Evolutionary conservation across 2,329 filamentous ascomycete species (phyloP).

Genomic region (Phyllosticta paracitricarpa): DNA sequence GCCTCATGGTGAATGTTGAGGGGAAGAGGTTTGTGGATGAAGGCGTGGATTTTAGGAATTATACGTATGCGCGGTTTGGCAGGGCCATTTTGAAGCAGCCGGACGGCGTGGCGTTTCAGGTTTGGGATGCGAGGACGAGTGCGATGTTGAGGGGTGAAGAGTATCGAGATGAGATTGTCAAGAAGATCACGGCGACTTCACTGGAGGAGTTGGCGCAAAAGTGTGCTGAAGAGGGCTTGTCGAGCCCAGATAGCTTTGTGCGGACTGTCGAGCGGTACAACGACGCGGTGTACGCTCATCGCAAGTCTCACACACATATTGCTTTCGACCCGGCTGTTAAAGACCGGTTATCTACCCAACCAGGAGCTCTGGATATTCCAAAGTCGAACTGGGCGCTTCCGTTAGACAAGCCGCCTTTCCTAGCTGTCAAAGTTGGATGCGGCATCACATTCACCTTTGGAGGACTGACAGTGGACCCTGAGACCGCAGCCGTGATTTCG

Average conservation of each 20-base stretch:
- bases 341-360: constrained; percentile 54
- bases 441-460: constrained; percentile 63
- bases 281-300: constrained; percentile 41
- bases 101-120: constrained; percentile 49
- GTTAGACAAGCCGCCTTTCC: constrained; percentile 46
- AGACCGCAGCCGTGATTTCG: constrained; percentile 44
- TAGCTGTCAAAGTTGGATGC: constrained; percentile 54
- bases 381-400: constrained; percentile 61
- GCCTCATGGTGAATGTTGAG: constrained; percentile 51
- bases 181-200: constrained; percentile 40
- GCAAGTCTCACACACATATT: constrained; percentile 33
- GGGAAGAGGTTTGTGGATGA: constrained; percentile 58
- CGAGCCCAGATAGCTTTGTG: constrained; percentile 37
- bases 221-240: constrained; percentile 39
- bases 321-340: constrained; percentile 51
- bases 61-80: constrained; percentile 58
- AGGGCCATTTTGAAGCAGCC: constrained; percentile 51
- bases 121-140: constrained; percentile 49
- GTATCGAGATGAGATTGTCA: constrained; percentile 49
- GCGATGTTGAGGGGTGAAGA: constrained; percentile 51
- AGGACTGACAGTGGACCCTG: constrained; percentile 46
- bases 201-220: constrained; percentile 48
- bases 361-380: constrained; percentile 36
- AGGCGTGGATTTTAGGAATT: constrained; percentile 55
- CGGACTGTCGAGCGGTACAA: constrained; percentile 48